Evolutionary conservation across 306 rosid genomes (phyloP), one percentile per base, ranked within the genome.

Genomic region (Mimosa bimucronata): DNA sequence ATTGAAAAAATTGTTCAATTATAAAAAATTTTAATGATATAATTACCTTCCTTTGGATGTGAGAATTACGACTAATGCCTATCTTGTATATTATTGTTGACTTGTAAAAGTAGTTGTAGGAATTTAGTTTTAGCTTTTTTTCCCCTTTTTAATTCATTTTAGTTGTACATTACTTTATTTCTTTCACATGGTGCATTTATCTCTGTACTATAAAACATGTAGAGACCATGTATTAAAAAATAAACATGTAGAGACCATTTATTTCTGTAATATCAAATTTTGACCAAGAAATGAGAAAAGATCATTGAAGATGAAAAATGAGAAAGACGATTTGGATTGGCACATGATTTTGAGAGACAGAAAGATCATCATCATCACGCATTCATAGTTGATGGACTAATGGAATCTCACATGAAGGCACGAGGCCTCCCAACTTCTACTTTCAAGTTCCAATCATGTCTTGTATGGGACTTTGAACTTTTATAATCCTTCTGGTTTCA

Each of bases 31-130:
- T n/a, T n/a, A n/a, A n/a, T n/a, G n/a, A n/a, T n/a, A n/a, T n/a
- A n/a, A n/a, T n/a, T n/a, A n/a, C n/a, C n/a, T n/a, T n/a, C n/a
- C n/a, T n/a, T n/a, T n/a, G n/a, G n/a, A n/a, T n/a, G n/a, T n/a
- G n/a, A n/a, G n/a, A n/a, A n/a, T n/a, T n/a, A n/a, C n/a, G n/a
- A n/a, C n/a, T n/a, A n/a, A n/a, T 53, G 14, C 9, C 62, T 25
- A n/a, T n/a, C n/a, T n/a, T n/a, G n/a, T n/a, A n/a, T n/a, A n/a
- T 40, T n/a, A 75, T 53, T 62, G 69, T 34, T 79, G 37, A 60
- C 66, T 73, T 88, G 87, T 81, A 83, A 74, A 78, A 81, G 73
- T 71, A 82, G 88, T 73, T 18, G 66, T 86, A 67, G 84, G 79
- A 77, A 41, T 75, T 76, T 29, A 48, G 57, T 23, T 58, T 25